Evolutionary conservation across 192 early-diverging fungal species (phyloP).

Genomic region (Linnemannia elongata): DNA sequence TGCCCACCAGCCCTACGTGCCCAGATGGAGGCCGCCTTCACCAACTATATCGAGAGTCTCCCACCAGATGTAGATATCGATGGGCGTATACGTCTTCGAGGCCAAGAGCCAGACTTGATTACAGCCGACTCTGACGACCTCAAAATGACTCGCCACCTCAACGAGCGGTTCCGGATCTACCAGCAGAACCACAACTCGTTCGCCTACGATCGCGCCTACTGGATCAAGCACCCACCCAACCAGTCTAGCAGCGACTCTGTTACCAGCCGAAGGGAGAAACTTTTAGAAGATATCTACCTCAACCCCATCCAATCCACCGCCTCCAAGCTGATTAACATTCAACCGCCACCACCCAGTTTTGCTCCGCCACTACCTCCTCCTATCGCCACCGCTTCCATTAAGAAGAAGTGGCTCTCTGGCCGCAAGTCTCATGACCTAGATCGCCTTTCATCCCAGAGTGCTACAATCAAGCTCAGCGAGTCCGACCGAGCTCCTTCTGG

Average conservation of each 20-base stretch:
- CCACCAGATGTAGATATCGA: neutral
- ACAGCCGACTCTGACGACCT: neutral
- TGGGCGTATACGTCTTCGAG: neutral
- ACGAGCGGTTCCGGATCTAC: neutral
- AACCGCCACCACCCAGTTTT: neutral
- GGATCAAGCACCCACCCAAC: slow-evolving; percentile 16
- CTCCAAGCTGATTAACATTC: neutral
- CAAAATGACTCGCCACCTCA: neutral
- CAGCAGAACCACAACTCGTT: neutral
- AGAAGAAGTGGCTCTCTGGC: slow-evolving; percentile 32
- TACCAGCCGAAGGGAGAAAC: neutral
- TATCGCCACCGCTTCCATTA: neutral
- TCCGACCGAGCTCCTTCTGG: neutral
- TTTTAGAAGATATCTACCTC: neutral
- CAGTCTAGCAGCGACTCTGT: neutral
- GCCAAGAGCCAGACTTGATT: neutral
- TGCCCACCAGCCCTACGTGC: neutral
- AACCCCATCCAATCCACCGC: neutral
- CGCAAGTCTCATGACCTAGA: slow-evolving; percentile 18
- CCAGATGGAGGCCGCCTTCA: neutral
- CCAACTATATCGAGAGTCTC: neutral
- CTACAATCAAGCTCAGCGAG: neutral
- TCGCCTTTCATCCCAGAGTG: neutral
- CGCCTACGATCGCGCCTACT: slow-evolving; percentile 6
- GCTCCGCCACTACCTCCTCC: neutral